Conservation (phyloP, 176 grass and related monocot species). For the Dactylis glomerata region DNA sequence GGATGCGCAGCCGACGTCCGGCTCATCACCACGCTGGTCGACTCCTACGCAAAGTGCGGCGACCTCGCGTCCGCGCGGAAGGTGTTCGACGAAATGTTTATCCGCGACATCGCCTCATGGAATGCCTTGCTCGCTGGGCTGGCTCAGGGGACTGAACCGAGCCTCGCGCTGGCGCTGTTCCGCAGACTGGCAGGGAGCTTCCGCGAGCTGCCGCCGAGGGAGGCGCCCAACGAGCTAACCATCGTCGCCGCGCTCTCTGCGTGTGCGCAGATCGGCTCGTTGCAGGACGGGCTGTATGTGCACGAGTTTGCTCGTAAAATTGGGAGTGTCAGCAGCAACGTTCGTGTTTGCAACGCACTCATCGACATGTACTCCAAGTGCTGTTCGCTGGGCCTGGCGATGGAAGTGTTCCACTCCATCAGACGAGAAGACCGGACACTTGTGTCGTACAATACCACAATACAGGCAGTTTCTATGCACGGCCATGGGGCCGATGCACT, state of each 20-base stretch:
- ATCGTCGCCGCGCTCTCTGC: slow-evolving; percentile 63
- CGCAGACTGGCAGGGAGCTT: slow-evolving; percentile 38
- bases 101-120: slow-evolving; percentile 74
- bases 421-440: slow-evolving; percentile 39
- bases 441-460: slow-evolving; percentile 71
- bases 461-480: slow-evolving; percentile 67
- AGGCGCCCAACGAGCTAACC: slow-evolving; percentile 60
- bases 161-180: slow-evolving; percentile 60
- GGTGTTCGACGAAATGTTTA: slow-evolving; percentile 73
- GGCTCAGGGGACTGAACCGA: slow-evolving; percentile 47
- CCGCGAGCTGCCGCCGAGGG: slow-evolving; percentile 33
- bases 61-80: slow-evolving; percentile 36
- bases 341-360: slow-evolving; percentile 56
- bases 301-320: slow-evolving; percentile 50
- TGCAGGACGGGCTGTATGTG: slow-evolving; percentile 35
- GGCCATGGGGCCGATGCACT: slow-evolving; percentile 58
- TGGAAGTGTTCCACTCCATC: slow-evolving; percentile 57
- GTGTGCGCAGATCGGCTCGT: slow-evolving; percentile 56
- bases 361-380: slow-evolving; percentile 96
- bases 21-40: slow-evolving; percentile 67
- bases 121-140: slow-evolving; percentile 69
- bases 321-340: slow-evolving; percentile 27
- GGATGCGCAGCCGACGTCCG: slow-evolving; percentile 47
- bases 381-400: slow-evolving; percentile 47
- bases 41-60: slow-evolving; percentile 60